These are phyloP conservation scores for Raphidocelis subcapitata DNA, from an alignment of 139 green algal species.

Conservation along the genomic window DNA sequence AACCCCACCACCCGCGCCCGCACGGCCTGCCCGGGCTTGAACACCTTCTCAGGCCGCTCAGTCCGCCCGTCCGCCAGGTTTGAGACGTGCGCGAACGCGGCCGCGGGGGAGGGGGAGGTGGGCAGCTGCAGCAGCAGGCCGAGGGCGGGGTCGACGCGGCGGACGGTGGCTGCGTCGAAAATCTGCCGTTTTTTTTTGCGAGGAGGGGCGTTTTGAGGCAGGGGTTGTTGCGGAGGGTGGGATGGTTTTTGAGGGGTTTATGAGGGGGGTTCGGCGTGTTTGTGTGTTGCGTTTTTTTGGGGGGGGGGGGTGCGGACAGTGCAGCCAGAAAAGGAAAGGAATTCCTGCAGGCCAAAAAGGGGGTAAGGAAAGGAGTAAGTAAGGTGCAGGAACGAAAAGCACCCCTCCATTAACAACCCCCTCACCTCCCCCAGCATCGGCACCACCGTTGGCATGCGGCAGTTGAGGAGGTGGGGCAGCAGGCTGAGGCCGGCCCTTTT, in stretches of 20 bases:
- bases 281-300: no score
- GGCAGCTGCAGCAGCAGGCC: slow-evolving; percentile 77
- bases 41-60: slow-evolving; percentile 56
- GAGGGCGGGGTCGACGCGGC: slow-evolving; percentile 62
- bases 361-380: no score
- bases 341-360: no score
- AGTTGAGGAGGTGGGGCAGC: slow-evolving; percentile 69
- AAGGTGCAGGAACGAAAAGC: no score
- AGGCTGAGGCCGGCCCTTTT: slow-evolving; percentile 84
- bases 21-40: slow-evolving; percentile 50
- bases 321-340: no score
- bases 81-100: slow-evolving; percentile 75
- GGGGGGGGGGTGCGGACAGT: no score
- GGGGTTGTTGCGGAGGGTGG: no score
- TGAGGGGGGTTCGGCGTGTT: no score
- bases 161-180: slow-evolving; percentile 49
- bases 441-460: slow-evolving; percentile 21
- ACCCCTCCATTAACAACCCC: no score
- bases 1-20: slow-evolving; percentile 75
- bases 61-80: slow-evolving; percentile 69
- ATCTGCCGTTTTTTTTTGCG: no score
- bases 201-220: no score
- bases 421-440: slow-evolving; percentile 15
- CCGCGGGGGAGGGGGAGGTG: neutral
- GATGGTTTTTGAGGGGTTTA: no score